Percentiles rank a stretch among this genome's conserved stretches.
phyloP scores from a whole-genome alignment of 106 monocot genomes.

The Hemerocallis citrina region DNA sequence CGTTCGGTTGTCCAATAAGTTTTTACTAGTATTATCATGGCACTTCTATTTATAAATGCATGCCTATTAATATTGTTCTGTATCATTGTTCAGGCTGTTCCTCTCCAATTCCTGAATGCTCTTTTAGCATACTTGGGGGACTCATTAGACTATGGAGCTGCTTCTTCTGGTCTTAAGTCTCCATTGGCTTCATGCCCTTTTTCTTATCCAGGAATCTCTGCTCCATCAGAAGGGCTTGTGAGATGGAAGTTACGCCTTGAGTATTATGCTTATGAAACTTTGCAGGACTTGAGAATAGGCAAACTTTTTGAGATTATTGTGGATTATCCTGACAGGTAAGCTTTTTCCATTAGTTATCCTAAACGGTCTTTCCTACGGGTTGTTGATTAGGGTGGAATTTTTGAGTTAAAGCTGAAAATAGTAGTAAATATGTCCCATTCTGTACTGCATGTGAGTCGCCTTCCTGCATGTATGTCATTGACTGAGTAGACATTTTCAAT shows the following conservation, averaged over 20 bases:
- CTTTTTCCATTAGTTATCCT: neutral
- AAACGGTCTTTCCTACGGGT: neutral
- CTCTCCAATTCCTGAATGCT: slow-evolving; percentile 76
- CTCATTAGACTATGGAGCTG: slow-evolving; percentile 25
- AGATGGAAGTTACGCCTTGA: slow-evolving; percentile 97
- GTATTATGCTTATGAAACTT: slow-evolving; percentile 98
- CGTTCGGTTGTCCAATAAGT: neutral
- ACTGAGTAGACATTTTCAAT: neutral
- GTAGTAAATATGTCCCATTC: neutral
- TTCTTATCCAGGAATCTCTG: slow-evolving; percentile 44
- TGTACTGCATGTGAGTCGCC: neutral
- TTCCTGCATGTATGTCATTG: neutral
- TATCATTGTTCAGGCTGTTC: slow-evolving; percentile 58
- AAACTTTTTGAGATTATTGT: slow-evolving; percentile 99
- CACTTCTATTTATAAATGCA: neutral
- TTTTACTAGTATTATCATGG: neutral
- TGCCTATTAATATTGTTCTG: neutral
- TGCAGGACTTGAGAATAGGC: slow-evolving; percentile 89
- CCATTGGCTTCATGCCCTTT: slow-evolving; percentile 75
- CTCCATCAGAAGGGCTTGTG: slow-evolving; percentile 83
- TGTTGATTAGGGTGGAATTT: neutral
- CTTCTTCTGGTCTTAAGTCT: slow-evolving; percentile 43
- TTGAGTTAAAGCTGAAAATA: neutral
- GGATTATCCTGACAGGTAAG: slow-evolving; percentile 97
- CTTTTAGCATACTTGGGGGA: slow-evolving; percentile 82